Conservation (phyloP, 192 early-diverging fungal species). For the Powellomyces hirtus region DNA sequence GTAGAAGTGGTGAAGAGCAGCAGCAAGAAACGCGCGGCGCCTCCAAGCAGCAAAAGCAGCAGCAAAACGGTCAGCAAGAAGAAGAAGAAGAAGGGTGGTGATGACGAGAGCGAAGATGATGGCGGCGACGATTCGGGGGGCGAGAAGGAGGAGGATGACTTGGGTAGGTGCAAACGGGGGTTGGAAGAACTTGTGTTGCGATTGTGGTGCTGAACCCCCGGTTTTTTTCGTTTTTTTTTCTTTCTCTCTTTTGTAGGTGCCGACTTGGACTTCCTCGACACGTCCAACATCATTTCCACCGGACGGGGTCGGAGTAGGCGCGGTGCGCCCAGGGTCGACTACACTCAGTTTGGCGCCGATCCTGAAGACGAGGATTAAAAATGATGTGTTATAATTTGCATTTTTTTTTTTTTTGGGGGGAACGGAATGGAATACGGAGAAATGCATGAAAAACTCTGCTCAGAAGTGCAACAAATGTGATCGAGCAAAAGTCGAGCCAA, state of each 20-base stretch:
- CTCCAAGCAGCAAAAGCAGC: background rate
- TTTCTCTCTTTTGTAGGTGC: slow-evolving; percentile 39
- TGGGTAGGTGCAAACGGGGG: slow-evolving; percentile 27
- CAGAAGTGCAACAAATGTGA: no score
- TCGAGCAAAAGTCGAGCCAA: no score
- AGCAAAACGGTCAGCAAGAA: background rate
- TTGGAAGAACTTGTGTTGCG: background rate
- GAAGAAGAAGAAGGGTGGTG: slow-evolving; percentile 35
- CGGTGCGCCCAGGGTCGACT: slow-evolving; percentile 74
- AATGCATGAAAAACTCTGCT: no score
- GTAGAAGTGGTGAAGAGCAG: background rate
- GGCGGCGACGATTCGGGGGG: slow-evolving; percentile 24
- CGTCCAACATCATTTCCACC: slow-evolving; percentile 58
- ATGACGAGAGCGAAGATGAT: slow-evolving; percentile 38
- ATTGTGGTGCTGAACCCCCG: no score
- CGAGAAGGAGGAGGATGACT: slow-evolving; percentile 36
- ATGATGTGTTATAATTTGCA: no score
- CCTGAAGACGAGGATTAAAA: no score
- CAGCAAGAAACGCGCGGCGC: background rate
- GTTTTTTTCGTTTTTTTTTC: no score
- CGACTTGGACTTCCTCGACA: slow-evolving; percentile 61
- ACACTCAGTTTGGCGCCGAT: slow-evolving; percentile 64
- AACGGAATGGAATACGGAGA: no score
- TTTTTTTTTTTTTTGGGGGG: no score
- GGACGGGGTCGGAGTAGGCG: slow-evolving; percentile 63